phyloP scores from a whole-genome alignment of 169 alveolate species.

The Plasmodium adleri region DNA sequence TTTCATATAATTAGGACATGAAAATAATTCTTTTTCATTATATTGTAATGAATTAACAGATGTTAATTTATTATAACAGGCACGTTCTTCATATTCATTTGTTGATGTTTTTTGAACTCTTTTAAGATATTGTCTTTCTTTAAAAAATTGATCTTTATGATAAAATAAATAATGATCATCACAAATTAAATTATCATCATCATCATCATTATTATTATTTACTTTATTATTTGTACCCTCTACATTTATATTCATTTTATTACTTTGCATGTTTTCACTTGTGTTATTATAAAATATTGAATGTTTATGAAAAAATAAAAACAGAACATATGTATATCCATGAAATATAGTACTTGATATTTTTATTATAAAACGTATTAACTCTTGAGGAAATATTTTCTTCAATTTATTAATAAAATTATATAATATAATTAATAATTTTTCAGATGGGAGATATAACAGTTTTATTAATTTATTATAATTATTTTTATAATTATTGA shows the following conservation, averaged over 20 bases:
- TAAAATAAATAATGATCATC: background rate
- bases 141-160: conserved; percentile 6
- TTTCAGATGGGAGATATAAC: conserved; percentile 40
- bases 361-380: conserved; percentile 41
- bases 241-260: background rate
- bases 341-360: conserved; percentile 48
- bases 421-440: conserved; percentile 19
- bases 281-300: conserved; percentile 16
- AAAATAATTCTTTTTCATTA: conserved; percentile 15
- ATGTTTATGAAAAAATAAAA: conserved; percentile 50
- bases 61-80: background rate
- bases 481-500: conserved; percentile 63
- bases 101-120: background rate
- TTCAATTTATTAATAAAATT: conserved; percentile 10
- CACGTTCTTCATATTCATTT: background rate
- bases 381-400: conserved; percentile 49
- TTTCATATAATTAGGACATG: conserved; percentile 58
- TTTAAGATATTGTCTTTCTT: conserved; percentile 6
- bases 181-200: background rate
- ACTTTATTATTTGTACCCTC: background rate
- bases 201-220: background rate
- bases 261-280: background rate
- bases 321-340: conserved; percentile 59
- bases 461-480: conserved; percentile 60
- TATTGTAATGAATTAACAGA: background rate